Conservation (phyloP, 495 filamentous ascomycete species). For the Annulohypoxylon moriforme region DNA sequence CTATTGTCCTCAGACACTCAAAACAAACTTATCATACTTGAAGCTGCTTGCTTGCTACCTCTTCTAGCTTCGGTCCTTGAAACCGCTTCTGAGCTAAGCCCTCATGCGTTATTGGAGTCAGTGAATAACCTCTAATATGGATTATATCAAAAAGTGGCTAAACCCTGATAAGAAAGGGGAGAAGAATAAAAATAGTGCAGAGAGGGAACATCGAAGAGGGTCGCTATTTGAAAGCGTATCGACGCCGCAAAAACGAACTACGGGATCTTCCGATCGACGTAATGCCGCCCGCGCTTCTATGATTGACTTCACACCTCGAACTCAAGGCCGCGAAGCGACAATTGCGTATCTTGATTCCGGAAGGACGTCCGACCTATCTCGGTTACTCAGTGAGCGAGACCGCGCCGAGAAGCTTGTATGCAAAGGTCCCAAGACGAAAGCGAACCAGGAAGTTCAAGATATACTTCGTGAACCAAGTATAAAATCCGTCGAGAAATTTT, state of each 20-base stretch:
- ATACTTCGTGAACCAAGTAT: conserved; percentile 36
- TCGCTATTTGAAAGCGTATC: neutral
- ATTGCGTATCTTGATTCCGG: conserved; percentile 19
- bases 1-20: neutral
- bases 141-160: conserved; percentile 20
- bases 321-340: conserved; percentile 28
- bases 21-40: neutral
- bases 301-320: conserved; percentile 21
- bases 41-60: neutral
- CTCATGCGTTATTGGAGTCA: neutral
- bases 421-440: conserved; percentile 28
- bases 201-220: neutral
- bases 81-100: neutral
- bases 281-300: neutral
- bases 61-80: neutral
- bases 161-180: neutral
- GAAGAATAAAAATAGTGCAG: neutral
- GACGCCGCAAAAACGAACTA: neutral
- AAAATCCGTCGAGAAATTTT: conserved; percentile 24
- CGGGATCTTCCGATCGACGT: neutral
- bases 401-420: conserved; percentile 17
- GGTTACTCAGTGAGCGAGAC: conserved; percentile 25
- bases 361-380: conserved; percentile 16
- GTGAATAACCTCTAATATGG: neutral
- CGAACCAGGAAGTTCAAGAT: conserved; percentile 30